phyloP scores from a whole-genome alignment of 2,329 filamentous ascomycete species.

The Botrytis galanthina region DNA sequence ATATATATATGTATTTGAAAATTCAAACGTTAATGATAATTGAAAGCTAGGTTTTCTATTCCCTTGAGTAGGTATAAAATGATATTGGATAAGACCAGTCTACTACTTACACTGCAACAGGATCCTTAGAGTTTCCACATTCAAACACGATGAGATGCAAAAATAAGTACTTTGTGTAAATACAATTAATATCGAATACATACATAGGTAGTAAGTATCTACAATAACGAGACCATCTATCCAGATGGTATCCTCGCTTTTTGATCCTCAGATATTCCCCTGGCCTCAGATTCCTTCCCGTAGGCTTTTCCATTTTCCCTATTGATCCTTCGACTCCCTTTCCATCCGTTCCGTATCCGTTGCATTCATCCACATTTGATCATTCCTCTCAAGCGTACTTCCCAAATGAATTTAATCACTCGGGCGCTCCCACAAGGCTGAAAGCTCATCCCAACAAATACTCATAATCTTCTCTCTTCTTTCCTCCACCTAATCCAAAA shows the following conservation, averaged over 20 bases:
- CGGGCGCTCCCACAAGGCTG: neutral
- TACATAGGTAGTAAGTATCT: neutral
- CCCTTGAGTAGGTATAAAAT: too few relatives aligned
- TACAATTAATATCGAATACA: neutral
- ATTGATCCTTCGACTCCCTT: neutral
- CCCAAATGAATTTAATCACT: neutral
- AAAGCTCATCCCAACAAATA: neutral
- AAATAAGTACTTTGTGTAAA: neutral
- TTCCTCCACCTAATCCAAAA: neutral
- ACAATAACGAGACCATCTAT: neutral
- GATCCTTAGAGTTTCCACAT: too few relatives aligned
- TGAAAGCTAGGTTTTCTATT: too few relatives aligned
- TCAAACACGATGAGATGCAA: neutral
- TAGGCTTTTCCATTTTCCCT: neutral
- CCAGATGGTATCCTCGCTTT: neutral
- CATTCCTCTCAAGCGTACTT: neutral
- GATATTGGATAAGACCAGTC: too few relatives aligned
- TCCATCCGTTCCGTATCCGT: neutral
- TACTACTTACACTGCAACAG: too few relatives aligned
- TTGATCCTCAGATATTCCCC: neutral
- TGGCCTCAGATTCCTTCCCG: neutral
- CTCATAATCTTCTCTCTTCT: neutral
- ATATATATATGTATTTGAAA: too few relatives aligned
- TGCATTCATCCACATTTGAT: neutral
- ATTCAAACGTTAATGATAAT: too few relatives aligned